phyloP scores from a whole-genome alignment of 208 protist species.

The Trypanosomatidae sp. region DNA sequence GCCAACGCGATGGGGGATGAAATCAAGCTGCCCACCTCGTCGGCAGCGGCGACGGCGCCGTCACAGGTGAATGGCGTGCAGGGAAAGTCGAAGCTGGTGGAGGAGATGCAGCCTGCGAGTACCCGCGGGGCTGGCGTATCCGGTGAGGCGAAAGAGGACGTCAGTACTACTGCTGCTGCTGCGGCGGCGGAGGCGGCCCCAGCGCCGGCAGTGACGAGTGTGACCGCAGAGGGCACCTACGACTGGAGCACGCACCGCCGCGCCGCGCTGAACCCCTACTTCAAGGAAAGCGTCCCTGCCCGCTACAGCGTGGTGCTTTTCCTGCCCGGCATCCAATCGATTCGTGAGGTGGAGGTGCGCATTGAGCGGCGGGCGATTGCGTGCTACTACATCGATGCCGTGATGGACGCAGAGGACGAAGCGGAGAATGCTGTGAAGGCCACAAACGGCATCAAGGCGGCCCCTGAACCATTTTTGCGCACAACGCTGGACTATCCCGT shows the following conservation, averaged over 20 bases:
- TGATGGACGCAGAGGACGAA: conserved; percentile 2
- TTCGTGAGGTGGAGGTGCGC: conserved; percentile 81
- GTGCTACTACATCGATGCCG: conserved; percentile 63
- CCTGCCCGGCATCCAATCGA: conserved; percentile 71
- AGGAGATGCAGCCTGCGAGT: conserved; percentile 36
- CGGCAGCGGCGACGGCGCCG: conserved; percentile 36
- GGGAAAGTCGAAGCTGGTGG: conserved; percentile 51
- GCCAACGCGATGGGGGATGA: conserved; percentile 85
- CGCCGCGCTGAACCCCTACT: conserved; percentile 68
- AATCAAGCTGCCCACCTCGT: conserved; percentile 65
- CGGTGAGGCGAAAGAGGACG: not conserved
- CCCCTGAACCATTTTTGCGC: conserved; percentile 41
- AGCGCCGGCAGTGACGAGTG: conserved; percentile 31
- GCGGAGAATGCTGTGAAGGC: not conserved
- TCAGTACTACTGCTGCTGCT: not conserved
- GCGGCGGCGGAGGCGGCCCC: not conserved
- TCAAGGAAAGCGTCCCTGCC: conserved; percentile 71
- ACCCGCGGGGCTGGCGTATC: not conserved
- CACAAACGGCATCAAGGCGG: not conserved
- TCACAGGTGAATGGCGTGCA: conserved; percentile 40
- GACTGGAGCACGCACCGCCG: conserved; percentile 76
- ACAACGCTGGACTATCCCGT: conserved; percentile 81
- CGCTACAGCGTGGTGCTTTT: conserved; percentile 52
- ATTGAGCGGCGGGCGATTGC: conserved; percentile 42
- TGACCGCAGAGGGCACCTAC: conserved; percentile 58